A percentile compares a stretch with the other conserved stretches of the same genome.
Conservation (phyloP, 2,329 filamentous ascomycete genomes). For the Epichloe bromicola region DNA sequence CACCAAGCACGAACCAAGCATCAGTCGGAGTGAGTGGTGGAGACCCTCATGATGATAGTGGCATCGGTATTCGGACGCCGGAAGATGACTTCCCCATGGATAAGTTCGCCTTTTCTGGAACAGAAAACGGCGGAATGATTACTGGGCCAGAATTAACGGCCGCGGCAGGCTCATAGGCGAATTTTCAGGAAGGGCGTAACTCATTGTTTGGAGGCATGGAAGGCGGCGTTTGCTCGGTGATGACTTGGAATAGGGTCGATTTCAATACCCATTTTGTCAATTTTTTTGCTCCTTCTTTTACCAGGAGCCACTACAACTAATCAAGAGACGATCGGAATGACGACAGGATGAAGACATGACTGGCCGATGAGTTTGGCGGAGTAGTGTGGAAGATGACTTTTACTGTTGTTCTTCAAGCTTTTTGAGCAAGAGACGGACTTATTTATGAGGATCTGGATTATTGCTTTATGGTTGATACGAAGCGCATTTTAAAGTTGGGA, state of each 20-base stretch:
- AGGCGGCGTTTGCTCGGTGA: conserved; percentile 7
- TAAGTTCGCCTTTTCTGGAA: conserved; percentile 38
- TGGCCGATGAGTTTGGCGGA: conserved; percentile 1
- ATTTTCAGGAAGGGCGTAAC: neutral
- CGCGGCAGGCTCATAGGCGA: conserved; percentile 4
- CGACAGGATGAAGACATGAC: conserved; percentile 21
- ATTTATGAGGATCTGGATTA: neutral
- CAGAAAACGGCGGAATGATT: conserved; percentile 23
- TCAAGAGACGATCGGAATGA: conserved; percentile 16
- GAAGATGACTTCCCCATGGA: conserved; percentile 51
- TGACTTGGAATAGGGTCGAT: conserved; percentile 4
- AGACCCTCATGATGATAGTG: conserved; percentile 55
- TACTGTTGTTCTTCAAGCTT: neutral
- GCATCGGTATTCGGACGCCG: conserved; percentile 57
- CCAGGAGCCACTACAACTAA: conserved; percentile 6
- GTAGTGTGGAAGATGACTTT: neutral
- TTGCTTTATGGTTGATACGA: neutral
- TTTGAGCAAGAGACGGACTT: conserved; percentile 2
- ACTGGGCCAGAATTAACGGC: conserved; percentile 17
- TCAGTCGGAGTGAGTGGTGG: conserved; percentile 22
- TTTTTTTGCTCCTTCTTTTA: conserved; percentile 1
- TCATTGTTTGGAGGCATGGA: neutral
- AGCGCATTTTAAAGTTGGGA: neutral
- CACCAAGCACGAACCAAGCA: conserved; percentile 30
- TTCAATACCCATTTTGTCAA: conserved; percentile 6